Evolutionary conservation across 495 filamentous ascomycete species (phyloP), one percentile per base, ranked within the genome.

Genomic region (Penicillium antarcticum): DNA sequence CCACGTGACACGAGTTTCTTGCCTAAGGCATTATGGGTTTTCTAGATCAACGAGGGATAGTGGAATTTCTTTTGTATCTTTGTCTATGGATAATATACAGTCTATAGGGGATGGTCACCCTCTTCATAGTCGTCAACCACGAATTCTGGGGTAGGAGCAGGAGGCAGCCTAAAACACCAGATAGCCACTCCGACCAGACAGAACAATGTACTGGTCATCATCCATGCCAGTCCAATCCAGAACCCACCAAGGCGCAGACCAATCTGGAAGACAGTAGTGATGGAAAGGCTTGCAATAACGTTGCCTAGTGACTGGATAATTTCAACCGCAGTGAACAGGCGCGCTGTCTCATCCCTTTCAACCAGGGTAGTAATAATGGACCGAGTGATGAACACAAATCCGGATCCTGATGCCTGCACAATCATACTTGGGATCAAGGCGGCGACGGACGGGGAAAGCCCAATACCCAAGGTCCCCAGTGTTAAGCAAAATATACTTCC

Each of bases 261-360:
- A 5, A 70, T 41, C 40, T 76, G 73, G 52, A 86, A 84, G 18
- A 77, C 70, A 26, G 66, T 66, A 0, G 82, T 83, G 46, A 83
- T 69, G 0, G 78, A 60, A 0, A 81, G 65, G 13, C 78, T 78
- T 3, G 76, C 80, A 21, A 79, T 66, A 18, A 85, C 70, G n/a
- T 69, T 71, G 12, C 80, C 79, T 18, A 79, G 42, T 0, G 77
- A 76, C 53, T 85, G 81, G 12, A 81, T 52, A 10, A 84, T 74
- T 51, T 76, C 78, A 43, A 85, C 75, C 31, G 83, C 66, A 0
- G 77, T 79, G 48, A 79, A 84, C 12, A 84, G 59, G 3, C 80
- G 69, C 8, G 81, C 80, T 0, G 79, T 80, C 45, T 83, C 73
- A 13, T 80, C 68, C 0, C 73, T 66, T 17, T 78, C 60, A 11